These are phyloP conservation scores for Cocos nucifera DNA, from an alignment of 176 grass and related monocot species.

Conservation along the genomic window DNA sequence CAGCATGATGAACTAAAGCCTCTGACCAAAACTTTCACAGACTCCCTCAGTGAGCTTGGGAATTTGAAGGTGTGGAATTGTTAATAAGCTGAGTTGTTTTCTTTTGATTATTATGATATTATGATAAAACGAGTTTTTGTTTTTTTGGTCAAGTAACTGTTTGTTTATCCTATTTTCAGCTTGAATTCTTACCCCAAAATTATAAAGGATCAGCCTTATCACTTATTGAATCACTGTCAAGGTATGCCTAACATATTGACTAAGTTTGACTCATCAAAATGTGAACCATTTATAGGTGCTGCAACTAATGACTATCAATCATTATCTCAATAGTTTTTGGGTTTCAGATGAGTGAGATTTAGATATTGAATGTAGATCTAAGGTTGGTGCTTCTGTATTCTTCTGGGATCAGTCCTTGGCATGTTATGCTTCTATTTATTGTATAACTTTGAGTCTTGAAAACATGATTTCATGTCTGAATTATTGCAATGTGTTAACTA, in stretches of 20 bases:
- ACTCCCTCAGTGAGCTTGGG: constrained; percentile 94
- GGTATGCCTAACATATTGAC: constrained; percentile 29
- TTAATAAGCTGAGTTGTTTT: constrained; percentile 33
- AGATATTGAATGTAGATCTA: too few relatives aligned
- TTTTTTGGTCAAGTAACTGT: constrained; percentile 7
- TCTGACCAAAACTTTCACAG: constrained; percentile 75
- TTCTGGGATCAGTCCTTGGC: neutral
- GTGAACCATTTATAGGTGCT: too few relatives aligned
- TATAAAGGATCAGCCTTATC: constrained; percentile 89
- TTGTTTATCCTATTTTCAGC: constrained; percentile 44
- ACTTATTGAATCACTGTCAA: constrained; percentile 91
- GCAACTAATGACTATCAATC: too few relatives aligned
- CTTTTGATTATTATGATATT: constrained; percentile 9
- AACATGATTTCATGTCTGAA: too few relatives aligned
- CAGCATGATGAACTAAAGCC: constrained; percentile 97
- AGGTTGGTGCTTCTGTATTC: neutral
- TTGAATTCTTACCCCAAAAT: constrained; percentile 66
- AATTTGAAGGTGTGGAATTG: constrained; percentile 84
- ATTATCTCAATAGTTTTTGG: too few relatives aligned
- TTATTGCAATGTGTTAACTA: too few relatives aligned
- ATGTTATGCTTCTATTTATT: neutral
- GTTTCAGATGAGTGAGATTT: too few relatives aligned
- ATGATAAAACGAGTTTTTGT: neutral
- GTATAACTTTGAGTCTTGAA: too few relatives aligned
- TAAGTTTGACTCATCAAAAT: neutral